Evolutionary conservation across 805 yeast genomes (phyloP), one percentile per base, ranked within the genome.

Genomic region (Nakazawaea laoshanensis): DNA sequence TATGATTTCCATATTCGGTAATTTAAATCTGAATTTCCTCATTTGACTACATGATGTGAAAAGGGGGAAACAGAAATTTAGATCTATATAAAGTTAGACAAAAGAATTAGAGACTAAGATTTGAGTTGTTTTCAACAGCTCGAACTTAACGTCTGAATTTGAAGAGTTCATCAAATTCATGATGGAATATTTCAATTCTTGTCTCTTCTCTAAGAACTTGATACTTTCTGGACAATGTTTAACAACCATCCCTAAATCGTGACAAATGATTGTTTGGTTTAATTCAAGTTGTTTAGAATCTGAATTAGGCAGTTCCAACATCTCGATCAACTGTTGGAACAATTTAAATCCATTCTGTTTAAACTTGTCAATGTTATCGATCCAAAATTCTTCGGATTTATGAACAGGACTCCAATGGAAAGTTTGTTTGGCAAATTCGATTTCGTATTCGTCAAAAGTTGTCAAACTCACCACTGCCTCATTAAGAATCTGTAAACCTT

Each of bases 91-190:
- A 11, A 20, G 10, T 20, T 20, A 33, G 34, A 61, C 69, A 44
- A 80, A 71, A n/a, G 80, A 68, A 49, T 85, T 86, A 3, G 95
- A 86, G 34, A 92, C 94, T 47, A 92, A 74, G 37, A 79, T 72
- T 63, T 92, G 98, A n/a, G 96, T 85, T 4, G 96, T 87, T 55
- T 84, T 85, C 50, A 92, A 70, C 2, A 97, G 97, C 63, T 89
- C 96, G 53, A 81, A 92, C 53, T 89, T 84, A 44, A 92, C 88
- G 51, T 85, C 92, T 15, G 88, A 70, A 53, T 87, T 88, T 26
- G 78, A 72, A 37, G 77, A 74, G 48, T 73, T 76, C 75, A 92
- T 77, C 42, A 87, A 65, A 40, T 72, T 71, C 97, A 92, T 89
- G 37, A 92, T 74, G 53, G 75, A 73, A 15, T 81, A 62, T 65